Base-by-base conservation (phyloP, 257 asterid species). In the Agastache rugosa region DNA sequence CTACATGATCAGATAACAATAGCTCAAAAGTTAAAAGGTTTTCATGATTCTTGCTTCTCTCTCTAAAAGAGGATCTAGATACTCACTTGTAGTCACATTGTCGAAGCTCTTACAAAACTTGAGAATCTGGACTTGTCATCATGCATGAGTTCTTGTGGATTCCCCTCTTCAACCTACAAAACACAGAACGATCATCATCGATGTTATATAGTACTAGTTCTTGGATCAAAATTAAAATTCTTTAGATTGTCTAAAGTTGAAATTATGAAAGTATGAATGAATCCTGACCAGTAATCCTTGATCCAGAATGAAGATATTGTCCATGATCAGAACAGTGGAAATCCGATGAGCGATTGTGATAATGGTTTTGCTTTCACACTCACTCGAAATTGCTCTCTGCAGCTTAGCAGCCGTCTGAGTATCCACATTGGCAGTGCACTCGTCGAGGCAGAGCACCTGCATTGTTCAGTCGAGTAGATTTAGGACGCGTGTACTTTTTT, bases 331-430 rank as follows among this genome's bases (percentile, higher is more conserved):
- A 77, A 91, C 97, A 6, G 97, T 90, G 14, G 98, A 91, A 66
- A 93, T 91, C 63, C 97, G 96, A 80, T 93, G 98, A 68, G 97
- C 97, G 37, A 93, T 93, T 16, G 97, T 91, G 75, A 93, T 75
- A 48, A 86, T 81, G 6, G 97, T 91, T 22, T 79, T 76, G 79
- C 84, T 82, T 59, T 64, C 78, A 77, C 96, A 84, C 75, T 88
- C 96, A 20, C 81, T 83, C 23, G 83, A 74, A 61, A 93, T 85
- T 8, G 89, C 88, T 47, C 78, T 83, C 86, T 90, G 97, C 65
- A 93, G 95, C 80, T 78, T 93, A 12, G 92, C 80, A 74, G 96
- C 89, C 59, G 98, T 93, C 81, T 85, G 97, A 58, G 89, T 85
- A 47, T 93, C 97, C 67, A 93, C 84, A 60, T 84, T 91, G 9